phyloP scores from a whole-genome alignment of 2,329 filamentous ascomycete genomes.

The Lachnellula subtilissima region DNA sequence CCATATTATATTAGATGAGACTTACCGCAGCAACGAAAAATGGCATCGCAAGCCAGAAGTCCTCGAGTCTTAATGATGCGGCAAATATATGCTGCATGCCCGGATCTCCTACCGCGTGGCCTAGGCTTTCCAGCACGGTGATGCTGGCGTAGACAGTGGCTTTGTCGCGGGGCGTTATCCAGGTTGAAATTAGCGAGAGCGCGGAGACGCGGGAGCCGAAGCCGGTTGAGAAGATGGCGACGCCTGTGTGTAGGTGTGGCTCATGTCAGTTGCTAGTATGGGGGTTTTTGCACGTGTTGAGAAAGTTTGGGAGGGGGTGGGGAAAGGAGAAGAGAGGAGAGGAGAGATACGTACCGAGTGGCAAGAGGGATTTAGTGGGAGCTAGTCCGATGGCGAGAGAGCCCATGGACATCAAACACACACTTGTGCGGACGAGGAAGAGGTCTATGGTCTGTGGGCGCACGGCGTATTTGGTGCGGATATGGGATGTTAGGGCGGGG shows the following conservation, averaged over 20 bases:
- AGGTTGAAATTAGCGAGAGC: constrained; percentile 26
- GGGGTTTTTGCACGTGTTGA: too few species aligned
- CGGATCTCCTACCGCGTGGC: constrained; percentile 28
- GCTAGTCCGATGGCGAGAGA: constrained; percentile 23
- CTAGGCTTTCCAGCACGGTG: constrained; percentile 28
- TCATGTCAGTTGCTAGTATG: background rate
- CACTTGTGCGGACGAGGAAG: constrained; percentile 23
- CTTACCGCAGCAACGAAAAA: constrained; percentile 31
- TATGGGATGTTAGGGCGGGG: constrained; percentile 17
- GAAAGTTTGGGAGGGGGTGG: background rate
- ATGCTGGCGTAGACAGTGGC: constrained; percentile 28
- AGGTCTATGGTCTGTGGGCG: constrained; percentile 23
- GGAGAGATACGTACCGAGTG: constrained; percentile 22
- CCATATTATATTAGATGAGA: background rate
- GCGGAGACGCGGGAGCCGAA: constrained; percentile 29
- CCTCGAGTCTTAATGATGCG: constrained; percentile 16
- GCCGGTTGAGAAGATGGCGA: constrained; percentile 27
- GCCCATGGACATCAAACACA: constrained; percentile 23
- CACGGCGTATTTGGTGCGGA: constrained; percentile 16
- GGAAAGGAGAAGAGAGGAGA: too few species aligned
- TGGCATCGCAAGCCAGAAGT: constrained; percentile 26
- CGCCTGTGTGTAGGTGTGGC: constrained; percentile 14
- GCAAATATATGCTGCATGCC: constrained; percentile 29
- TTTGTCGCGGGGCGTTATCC: constrained; percentile 23
- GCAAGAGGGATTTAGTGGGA: constrained; percentile 14